Percentiles rank a stretch among this genome's conserved stretches.
Evolutionary conservation across 257 asterid species (phyloP).

Genomic region (Parsonsia alboflavescens): DNA sequence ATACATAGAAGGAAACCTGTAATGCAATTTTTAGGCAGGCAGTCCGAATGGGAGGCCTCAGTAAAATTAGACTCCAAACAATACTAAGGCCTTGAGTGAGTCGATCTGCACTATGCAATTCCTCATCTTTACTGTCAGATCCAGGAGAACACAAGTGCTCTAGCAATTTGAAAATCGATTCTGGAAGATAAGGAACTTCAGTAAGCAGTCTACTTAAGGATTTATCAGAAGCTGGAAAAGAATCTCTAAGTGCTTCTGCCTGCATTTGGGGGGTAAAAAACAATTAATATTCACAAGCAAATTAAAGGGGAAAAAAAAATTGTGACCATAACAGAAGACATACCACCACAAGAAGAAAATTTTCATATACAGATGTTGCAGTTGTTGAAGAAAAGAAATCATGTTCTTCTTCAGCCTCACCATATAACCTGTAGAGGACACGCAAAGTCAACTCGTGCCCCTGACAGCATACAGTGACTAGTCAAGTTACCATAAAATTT

Average conservation of each 20-base stretch:
- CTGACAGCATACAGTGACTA: conserved; percentile 64
- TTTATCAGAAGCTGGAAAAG: conserved; percentile 97
- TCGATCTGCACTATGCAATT: conserved; percentile 75
- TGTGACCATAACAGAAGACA: conserved; percentile 21
- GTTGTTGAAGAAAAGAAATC: conserved; percentile 84
- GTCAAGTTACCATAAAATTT: conserved; percentile 31
- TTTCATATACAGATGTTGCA: conserved; percentile 83
- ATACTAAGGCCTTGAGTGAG: conserved; percentile 95
- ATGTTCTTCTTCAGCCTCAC: conserved; percentile 91
- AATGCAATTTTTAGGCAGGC: conserved; percentile 81
- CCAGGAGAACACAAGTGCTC: conserved; percentile 86
- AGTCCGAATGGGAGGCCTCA: conserved; percentile 89
- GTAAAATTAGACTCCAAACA: conserved; percentile 83
- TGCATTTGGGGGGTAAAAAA: conserved; percentile 27
- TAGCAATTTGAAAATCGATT: conserved; percentile 63
- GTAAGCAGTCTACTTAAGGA: conserved; percentile 85
- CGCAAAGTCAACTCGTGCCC: conserved; percentile 98
- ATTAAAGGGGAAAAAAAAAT: conserved; percentile 23
- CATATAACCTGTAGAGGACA: conserved; percentile 92
- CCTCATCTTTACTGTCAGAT: conserved; percentile 49
- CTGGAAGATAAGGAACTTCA: conserved; percentile 90
- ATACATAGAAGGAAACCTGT: conserved; percentile 44
- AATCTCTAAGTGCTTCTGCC: conserved; percentile 86
- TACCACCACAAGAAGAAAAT: conserved; percentile 91
- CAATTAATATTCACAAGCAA: conserved; percentile 20